phyloP scores from a whole-genome alignment of 768 basidiomycete species.

The Hygrophorus pudorinus region DNA sequence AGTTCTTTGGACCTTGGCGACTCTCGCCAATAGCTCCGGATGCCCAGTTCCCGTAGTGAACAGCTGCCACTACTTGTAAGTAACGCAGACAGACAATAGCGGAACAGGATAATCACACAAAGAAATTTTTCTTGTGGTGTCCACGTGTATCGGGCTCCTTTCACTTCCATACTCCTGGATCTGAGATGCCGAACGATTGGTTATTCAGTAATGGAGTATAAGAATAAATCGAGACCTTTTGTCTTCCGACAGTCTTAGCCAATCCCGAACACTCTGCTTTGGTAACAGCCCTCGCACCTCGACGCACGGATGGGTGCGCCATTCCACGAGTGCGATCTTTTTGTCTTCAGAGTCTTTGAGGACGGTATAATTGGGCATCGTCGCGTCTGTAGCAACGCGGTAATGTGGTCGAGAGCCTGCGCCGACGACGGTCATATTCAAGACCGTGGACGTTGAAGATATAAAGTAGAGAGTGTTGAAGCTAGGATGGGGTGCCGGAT shows the following conservation, averaged over 20 bases:
- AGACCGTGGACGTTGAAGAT: constrained; percentile 36
- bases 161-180: constrained; percentile 41
- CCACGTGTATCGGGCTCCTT: constrained; percentile 45
- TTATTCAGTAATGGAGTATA: background rate
- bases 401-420: constrained; percentile 39
- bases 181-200: constrained; percentile 16
- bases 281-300: constrained; percentile 42
- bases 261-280: constrained; percentile 40
- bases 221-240: constrained; percentile 9
- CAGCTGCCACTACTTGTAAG: constrained; percentile 25
- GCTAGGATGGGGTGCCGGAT: constrained; percentile 21
- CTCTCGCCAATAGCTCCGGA: constrained; percentile 35
- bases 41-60: constrained; percentile 28
- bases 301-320: constrained; percentile 38
- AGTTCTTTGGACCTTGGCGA: constrained; percentile 34
- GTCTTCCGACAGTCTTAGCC: constrained; percentile 44
- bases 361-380: constrained; percentile 42
- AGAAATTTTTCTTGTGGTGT: constrained; percentile 42
- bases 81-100: background rate
- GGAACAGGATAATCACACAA: constrained; percentile 26
- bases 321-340: constrained; percentile 47
- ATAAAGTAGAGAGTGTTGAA: constrained; percentile 38
- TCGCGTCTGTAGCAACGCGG: constrained; percentile 38
- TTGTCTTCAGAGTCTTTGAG: constrained; percentile 38
- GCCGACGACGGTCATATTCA: constrained; percentile 46